Evolutionary conservation across 352 stramenopile genomes (phyloP), one percentile per base, ranked within the genome.

Genomic region (Blastocystis sp.): DNA sequence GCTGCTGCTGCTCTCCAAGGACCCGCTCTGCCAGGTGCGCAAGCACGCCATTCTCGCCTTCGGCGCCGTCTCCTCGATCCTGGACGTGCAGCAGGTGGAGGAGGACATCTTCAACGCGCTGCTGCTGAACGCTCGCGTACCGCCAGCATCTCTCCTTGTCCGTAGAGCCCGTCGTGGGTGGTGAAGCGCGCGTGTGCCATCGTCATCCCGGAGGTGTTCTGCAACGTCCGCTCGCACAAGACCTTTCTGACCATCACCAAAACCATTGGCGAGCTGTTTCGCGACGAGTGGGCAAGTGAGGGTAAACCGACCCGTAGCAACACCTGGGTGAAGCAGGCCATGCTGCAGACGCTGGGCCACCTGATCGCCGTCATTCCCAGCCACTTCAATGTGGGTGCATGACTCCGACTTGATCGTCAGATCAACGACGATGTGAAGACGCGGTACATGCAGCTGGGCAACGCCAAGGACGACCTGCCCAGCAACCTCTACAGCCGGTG

Each of bases 401-500:
- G 2, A 4, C 17, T 45, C 28, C 23, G 2, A 17, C 5, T 59
- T 84, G 21, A 52, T 28, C 17, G n/a, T 7, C 34, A 84, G 74
- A 52, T 84, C 7, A 84, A 48, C 61, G 74, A 84, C 11, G 74
- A 84, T 67, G 38, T 84, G 52, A 84, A 84, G 23, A 84, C 74
- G 41, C 48, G 74, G 3, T 84, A 70, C 56, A 28, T 67, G 40
- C 74, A 84, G 74, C 53, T 84, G 14, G 74, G 56, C 10, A 67
- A 84, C 38, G 52, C 56, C 5, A 84, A 84, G n/a, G 74, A 84
- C n/a, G 74, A 84, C 45, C 74, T 84, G 21, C 74, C 74, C 2
- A 67, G 28, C 74, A 66, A 84, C 48, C 74, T 84, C 53, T 84
- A 67, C 74, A 41, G 74, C n/a, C 74, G 74, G 11, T 84, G 74